Evolutionary conservation across 108 stramenopile genomes (phyloP).

Genomic region (Aureococcus anophagefferens): DNA sequence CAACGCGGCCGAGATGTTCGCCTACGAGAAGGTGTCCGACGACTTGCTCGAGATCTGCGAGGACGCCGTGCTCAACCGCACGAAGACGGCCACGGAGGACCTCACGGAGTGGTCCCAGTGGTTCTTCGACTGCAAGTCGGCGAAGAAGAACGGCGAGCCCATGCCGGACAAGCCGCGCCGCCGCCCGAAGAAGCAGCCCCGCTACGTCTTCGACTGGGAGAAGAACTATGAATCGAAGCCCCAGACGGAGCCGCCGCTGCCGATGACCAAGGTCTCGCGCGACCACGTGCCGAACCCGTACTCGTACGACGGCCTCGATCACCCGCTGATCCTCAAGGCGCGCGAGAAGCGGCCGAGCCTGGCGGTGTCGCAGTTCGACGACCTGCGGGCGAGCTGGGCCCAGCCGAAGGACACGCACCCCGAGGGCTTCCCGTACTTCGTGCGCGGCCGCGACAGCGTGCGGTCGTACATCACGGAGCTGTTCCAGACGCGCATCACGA

Average conservation of each 20-base stretch:
- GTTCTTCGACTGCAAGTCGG: background rate
- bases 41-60: constrained; percentile 70
- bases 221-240: background rate
- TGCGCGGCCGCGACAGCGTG: constrained; percentile 79
- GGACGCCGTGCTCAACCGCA: constrained; percentile 50
- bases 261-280: background rate
- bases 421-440: constrained; percentile 71
- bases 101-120: background rate
- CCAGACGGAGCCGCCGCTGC: constrained; percentile 10
- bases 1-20: constrained; percentile 86
- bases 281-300: constrained; percentile 4
- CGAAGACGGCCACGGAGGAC: background rate
- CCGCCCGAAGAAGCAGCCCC: background rate
- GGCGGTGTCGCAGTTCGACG: constrained; percentile 23
- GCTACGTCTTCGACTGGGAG: constrained; percentile 6
- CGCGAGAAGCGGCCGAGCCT: constrained; percentile 11
- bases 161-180: background rate
- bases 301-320: constrained; percentile 6
- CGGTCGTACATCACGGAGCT: constrained; percentile 74
- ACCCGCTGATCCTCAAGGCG: background rate
- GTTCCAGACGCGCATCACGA: constrained; percentile 63
- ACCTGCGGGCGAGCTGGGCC: constrained; percentile 46
- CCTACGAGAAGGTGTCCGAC: constrained; percentile 67
- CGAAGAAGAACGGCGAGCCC: background rate
- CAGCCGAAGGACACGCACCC: constrained; percentile 56